Base-by-base conservation (phyloP, 164 flowering plant genomes). In the Aristolochia fimbriata region DNA sequence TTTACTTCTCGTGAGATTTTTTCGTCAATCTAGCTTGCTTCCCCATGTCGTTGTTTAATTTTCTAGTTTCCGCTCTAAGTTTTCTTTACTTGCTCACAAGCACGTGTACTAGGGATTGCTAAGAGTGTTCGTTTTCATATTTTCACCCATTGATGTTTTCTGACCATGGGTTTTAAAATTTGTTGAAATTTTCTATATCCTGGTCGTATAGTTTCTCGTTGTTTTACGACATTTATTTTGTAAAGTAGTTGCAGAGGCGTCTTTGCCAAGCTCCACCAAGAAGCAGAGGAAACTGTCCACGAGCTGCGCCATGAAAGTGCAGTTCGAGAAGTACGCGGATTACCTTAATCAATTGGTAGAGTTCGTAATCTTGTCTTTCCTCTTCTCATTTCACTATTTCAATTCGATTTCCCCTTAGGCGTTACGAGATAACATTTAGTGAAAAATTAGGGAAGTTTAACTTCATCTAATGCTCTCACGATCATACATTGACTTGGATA, bases 331-430 rank as follows among this genome's bases (percentile, higher is more conserved):
- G 2, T 81, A 84, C 51, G 74, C 83, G 1, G 68, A 78, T 1
- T 78, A 84, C 60, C 81, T 84, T 47, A 84, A 84, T 56, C 45
- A 55, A 10, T 69, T 84, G 58, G 88, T 83, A 67, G 57, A 53
- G 19, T 57, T 57, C 45, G 46, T 23, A 30, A 17, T n/a, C 52
- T 57, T 17, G 17, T 11, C 50, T 19, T 49, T 20, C 49, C 11
- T 22, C 20, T 27, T 30, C 25, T 33, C 10, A 11, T 47, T 46
- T 45, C 11, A 10, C 14, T 6, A 21, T 25, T 33, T 21, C 3
- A 15, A n/a, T 51, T 19, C 37, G 24, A 6, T 23, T 60, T 14
- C 16, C 9, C 21, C 12, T 15, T 43, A 15, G 61, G 54, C 20
- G 9, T 41, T 15, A 41, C 21, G 17, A 21, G 22, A 27, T 27